Conservation (phyloP, 2,329 filamentous ascomycete species). For the Colletotrichum tropicale region DNA sequence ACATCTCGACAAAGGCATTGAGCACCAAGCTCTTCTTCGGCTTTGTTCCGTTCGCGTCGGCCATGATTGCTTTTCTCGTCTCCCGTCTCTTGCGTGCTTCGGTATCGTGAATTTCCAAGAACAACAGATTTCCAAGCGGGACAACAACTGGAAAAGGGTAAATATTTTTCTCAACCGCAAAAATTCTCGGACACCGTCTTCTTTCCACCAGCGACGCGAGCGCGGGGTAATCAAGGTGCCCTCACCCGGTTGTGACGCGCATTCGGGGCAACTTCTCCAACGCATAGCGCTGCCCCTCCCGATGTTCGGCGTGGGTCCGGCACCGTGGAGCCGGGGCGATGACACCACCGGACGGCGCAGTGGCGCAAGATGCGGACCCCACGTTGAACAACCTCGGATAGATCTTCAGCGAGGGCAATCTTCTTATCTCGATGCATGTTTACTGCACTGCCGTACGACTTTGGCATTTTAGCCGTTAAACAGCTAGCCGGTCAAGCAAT, state of each 20-base stretch:
- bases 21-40: constrained; percentile 44
- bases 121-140: no score
- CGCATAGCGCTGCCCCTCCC: constrained; percentile 12
- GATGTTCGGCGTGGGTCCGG: constrained; percentile 20
- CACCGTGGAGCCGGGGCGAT: constrained; percentile 16
- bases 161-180: neutral
- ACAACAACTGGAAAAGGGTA: neutral
- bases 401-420: neutral
- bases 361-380: constrained; percentile 13
- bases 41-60: constrained; percentile 3
- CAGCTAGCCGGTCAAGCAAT: neutral
- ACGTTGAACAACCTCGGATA: neutral
- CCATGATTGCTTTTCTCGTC: neutral
- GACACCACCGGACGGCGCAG: constrained; percentile 18
- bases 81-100: neutral
- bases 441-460: neutral
- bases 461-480: neutral
- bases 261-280: neutral
- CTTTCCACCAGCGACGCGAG: neutral
- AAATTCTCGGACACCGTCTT: neutral
- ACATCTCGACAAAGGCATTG: constrained; percentile 48
- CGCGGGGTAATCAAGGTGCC: neutral
- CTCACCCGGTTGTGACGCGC: neutral
- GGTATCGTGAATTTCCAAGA: neutral
- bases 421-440: neutral